A percentile compares a stretch with the other conserved stretches of the same genome.
phyloP scores from a whole-genome alignment of 1,139 yeast species.

The Candida dubliniensis region DNA sequence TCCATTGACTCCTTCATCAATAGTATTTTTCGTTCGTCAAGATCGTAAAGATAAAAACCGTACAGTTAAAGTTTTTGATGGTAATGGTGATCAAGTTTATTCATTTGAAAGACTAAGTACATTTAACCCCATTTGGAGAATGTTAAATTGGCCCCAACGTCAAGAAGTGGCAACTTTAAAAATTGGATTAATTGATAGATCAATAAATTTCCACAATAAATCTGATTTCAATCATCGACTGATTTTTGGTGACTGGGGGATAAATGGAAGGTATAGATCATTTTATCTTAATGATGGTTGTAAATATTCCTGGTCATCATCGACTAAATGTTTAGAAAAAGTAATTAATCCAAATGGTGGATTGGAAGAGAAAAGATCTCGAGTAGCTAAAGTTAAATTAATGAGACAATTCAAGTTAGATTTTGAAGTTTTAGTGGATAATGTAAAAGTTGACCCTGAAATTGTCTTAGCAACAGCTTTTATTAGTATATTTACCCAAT shows the following conservation, averaged over 20 bases:
- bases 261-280: constrained; percentile 36
- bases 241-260: constrained; percentile 31
- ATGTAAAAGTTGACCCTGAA: constrained; percentile 43
- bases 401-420: constrained; percentile 62
- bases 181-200: constrained; percentile 45
- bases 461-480: constrained; percentile 59
- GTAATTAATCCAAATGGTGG: constrained; percentile 55
- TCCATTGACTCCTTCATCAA: constrained; percentile 41
- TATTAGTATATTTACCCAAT: constrained; percentile 60
- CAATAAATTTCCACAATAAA: constrained; percentile 53
- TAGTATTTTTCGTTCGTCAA: constrained; percentile 46
- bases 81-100: constrained; percentile 40
- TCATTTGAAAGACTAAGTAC: constrained; percentile 54
- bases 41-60: constrained; percentile 48
- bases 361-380: constrained; percentile 51
- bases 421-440: constrained; percentile 57
- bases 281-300: constrained; percentile 54
- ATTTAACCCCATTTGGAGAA: constrained; percentile 52
- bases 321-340: constrained; percentile 51
- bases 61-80: constrained; percentile 50
- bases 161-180: constrained; percentile 52
- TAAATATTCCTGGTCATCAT: constrained; percentile 55
- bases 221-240: constrained; percentile 46
- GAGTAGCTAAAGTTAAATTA: constrained; percentile 55
- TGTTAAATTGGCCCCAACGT: constrained; percentile 46